Conservation (phyloP, 768 basidiomycete species). For the Leucosporidium creatinivorum region DNA sequence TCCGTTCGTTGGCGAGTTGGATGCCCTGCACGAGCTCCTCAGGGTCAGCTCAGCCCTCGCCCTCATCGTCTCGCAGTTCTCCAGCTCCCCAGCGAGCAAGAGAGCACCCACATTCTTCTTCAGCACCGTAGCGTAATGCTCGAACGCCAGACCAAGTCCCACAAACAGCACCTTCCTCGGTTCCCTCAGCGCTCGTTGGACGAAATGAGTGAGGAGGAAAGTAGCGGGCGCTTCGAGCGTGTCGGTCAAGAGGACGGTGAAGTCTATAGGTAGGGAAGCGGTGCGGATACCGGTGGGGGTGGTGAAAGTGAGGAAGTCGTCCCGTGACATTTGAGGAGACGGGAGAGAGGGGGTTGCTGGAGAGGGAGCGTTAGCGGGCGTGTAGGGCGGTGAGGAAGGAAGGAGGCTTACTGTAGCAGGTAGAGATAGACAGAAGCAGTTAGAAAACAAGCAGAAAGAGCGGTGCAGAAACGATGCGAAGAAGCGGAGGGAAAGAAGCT, state of each 20-base stretch:
- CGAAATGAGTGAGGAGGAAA: constrained; percentile 20
- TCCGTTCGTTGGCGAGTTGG: constrained; percentile 18
- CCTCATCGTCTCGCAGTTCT: not conserved
- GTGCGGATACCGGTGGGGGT: not conserved
- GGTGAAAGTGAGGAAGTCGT: not conserved
- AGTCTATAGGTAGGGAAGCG: constrained; percentile 2
- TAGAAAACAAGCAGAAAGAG: too few species aligned
- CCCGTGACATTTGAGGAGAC: too few species aligned
- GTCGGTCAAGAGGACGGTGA: constrained; percentile 17
- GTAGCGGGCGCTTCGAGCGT: constrained; percentile 25
- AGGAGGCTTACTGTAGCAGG: too few species aligned
- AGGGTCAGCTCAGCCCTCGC: not conserved
- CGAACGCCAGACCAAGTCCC: constrained; percentile 17
- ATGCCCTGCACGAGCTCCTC: constrained; percentile 1
- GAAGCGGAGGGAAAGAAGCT: too few species aligned
- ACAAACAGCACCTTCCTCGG: constrained; percentile 8
- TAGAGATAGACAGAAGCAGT: too few species aligned
- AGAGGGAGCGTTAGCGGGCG: too few species aligned
- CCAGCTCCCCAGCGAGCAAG: not conserved
- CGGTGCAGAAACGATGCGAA: too few species aligned
- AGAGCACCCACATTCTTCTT: constrained; percentile 13
- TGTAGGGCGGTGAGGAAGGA: too few species aligned
- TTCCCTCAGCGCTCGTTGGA: constrained; percentile 9
- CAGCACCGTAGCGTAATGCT: constrained; percentile 18
- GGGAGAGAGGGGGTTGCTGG: too few species aligned